These are phyloP conservation scores for Nematodospora anomalae DNA, from an alignment of 1,139 yeast species.

Conservation along the genomic window DNA sequence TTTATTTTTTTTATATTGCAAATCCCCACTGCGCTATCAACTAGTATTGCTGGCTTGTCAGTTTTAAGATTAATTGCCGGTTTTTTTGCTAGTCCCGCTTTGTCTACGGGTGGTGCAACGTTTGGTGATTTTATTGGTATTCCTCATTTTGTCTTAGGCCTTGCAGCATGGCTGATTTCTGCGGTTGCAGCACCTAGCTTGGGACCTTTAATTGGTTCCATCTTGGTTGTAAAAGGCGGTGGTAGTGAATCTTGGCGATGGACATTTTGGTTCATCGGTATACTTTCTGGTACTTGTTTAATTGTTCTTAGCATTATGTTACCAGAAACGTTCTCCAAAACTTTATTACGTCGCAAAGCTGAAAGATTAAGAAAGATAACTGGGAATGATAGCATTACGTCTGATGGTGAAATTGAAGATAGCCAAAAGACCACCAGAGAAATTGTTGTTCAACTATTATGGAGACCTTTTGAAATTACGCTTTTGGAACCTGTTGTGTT, in stretches of 20 bases:
- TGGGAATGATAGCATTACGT: constrained; percentile 39
- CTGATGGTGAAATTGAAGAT: constrained; percentile 44
- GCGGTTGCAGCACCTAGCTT: constrained; percentile 35
- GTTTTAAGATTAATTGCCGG: constrained; percentile 36
- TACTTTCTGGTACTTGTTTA: constrained; percentile 35
- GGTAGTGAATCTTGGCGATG: constrained; percentile 37
- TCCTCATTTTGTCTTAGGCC: constrained; percentile 28
- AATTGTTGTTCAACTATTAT: constrained; percentile 23
- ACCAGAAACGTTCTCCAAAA: constrained; percentile 53
- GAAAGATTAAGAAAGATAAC: constrained; percentile 45
- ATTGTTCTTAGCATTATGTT: constrained; percentile 34
- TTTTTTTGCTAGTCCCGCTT: constrained; percentile 35
- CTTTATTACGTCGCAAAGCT: constrained; percentile 49
- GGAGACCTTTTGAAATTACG: constrained; percentile 34
- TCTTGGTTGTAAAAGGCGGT: constrained; percentile 22
- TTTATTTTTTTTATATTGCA: constrained; percentile 34
- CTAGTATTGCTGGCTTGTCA: constrained; percentile 32
- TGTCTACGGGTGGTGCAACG: constrained; percentile 41
- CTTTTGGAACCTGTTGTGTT: constrained; percentile 35
- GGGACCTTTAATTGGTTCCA: constrained; percentile 36
- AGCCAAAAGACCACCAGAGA: constrained; percentile 26
- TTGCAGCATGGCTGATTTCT: constrained; percentile 32
- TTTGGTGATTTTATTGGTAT: constrained; percentile 28
- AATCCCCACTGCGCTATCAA: constrained; percentile 33
- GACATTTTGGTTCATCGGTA: constrained; percentile 45